These are phyloP conservation scores for Oenanthe javanica DNA, from an alignment of 140 eudicot species.

Conservation along the genomic window DNA sequence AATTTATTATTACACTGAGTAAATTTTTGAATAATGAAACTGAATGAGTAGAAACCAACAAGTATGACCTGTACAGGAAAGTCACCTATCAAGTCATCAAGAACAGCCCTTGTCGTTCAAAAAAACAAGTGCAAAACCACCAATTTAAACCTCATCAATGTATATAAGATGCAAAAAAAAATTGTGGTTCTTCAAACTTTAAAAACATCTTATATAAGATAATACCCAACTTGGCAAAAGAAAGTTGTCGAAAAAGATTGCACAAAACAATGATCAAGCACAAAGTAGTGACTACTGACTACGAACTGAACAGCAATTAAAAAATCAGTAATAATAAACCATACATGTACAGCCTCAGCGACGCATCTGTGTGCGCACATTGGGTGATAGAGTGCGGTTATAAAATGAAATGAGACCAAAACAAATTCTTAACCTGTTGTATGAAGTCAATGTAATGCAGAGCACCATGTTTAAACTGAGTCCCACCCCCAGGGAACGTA, in stretches of 20 bases:
- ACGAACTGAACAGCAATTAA: background rate
- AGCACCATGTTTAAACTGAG: conserved; percentile 96
- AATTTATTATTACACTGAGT: background rate
- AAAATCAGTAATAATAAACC: background rate
- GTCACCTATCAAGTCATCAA: background rate
- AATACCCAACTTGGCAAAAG: background rate
- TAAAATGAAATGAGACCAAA: conserved; percentile 6
- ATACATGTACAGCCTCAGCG: background rate
- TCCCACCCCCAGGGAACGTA: conserved; percentile 98
- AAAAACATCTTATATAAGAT: background rate
- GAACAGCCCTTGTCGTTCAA: background rate
- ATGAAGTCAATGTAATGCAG: conserved; percentile 95
- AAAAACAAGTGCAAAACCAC: background rate
- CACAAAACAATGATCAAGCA: background rate
- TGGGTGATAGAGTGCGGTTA: background rate
- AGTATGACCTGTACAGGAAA: background rate
- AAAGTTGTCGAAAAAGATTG: background rate
- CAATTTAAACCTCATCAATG: background rate
- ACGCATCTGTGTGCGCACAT: background rate
- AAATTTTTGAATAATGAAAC: background rate
- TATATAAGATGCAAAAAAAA: background rate
- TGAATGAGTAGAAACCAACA: background rate
- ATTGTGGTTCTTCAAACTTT: background rate
- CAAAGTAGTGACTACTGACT: background rate
- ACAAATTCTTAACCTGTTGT: conserved; percentile 45